Base-by-base conservation (phyloP, 306 rosid species). In the Inga leiocalycina region DNA sequence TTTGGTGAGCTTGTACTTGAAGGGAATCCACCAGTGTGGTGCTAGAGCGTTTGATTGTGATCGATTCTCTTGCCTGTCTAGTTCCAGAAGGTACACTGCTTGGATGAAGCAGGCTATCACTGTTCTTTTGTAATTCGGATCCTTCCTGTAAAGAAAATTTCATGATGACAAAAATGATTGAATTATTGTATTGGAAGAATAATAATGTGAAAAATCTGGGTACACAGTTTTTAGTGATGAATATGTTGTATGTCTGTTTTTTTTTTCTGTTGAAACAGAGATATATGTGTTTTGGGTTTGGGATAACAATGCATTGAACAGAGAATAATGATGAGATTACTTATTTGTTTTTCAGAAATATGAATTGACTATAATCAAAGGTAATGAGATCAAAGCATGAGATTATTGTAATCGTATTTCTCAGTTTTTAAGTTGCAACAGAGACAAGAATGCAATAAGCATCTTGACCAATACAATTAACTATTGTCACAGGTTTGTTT, bases 101-200 rank as follows among this genome's bases (percentile, higher is more conserved):
- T 95, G 99, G 67, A 95, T 88, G 66, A 95, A 95, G 85, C 99
- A 95, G 19, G 99, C 99, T 22, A 95, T 89, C 1, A 95, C 99
- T 0, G 98, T 93, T 81, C 94, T 88, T 86, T 91, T 93, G 80
- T 95, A 92, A 79, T 89, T 93, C 65, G 89, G 89, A 84, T 93
- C 93, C 87, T 90, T 95, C 99, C 99, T 95, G 93, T 13, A 27
- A 64, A 10, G 20, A 17, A 35, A 13, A 17, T 16, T 68, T 37
- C 24, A 17, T 37, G 15, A 24, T 22, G 34, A n/a, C 5, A 8
- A 45, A 15, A 39, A 17, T 16, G 57, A 51, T 54, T 54, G 61
- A 54, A 6, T 54, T 54, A 5, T 54, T 5, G 22, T 19, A 19
- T 54, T 17, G 61, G 30, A 20, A 20, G 65, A 57, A 57, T 8